Evolutionary conservation across 1,284 basidiomycete genomes (phyloP), one percentile per base, ranked within the genome.

Genomic region (Lentinus polychrous): DNA sequence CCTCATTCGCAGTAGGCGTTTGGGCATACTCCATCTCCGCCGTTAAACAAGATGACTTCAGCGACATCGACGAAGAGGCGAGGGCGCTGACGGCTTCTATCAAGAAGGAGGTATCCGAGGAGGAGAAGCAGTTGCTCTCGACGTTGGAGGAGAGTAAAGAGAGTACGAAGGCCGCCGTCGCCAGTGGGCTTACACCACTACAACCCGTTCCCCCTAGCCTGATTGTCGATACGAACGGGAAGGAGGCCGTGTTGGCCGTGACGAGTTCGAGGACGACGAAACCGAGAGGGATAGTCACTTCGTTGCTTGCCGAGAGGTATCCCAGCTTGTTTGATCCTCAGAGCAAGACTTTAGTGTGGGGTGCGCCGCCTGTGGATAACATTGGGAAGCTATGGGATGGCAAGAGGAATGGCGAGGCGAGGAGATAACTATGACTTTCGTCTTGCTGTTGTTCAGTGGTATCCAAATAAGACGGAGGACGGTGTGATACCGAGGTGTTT

Each of bases 1-100:
- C 82, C 38, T 75, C 77, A 1, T 95, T 97, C 64, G 83, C 81
- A 24, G 77, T 81, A n/a, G 83, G 84, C 40, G 83, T 96, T 14
- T 98, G 93, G 80, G 77, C 81, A 8, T 98, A 97, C 68, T 94
- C 93, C 12, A 94, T 98, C 63, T 79, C 81, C 37, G 92, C 93
- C 10, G 93, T 96, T 50, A 91, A 88, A 64, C 93, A 96, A 63
- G 94, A 96, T 60, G 84, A 87, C 50, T 95, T 95, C 63, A 87
- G 84, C 52, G 87, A 91, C 60, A 74, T 89, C 34, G 88, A 91
- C 58, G 83, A 87, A 54, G 84, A 87, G 62, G 87, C 81, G 37
- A 70, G 69, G 51, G 77, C 74, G 37, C 69, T 84, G 54, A 70
- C 70, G 5, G 18, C 11, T 18, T 43, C 47, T 14, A 24, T 27